Evolutionary conservation across 768 basidiomycete species (phyloP).

Genomic region (Kwoniella pini): DNA sequence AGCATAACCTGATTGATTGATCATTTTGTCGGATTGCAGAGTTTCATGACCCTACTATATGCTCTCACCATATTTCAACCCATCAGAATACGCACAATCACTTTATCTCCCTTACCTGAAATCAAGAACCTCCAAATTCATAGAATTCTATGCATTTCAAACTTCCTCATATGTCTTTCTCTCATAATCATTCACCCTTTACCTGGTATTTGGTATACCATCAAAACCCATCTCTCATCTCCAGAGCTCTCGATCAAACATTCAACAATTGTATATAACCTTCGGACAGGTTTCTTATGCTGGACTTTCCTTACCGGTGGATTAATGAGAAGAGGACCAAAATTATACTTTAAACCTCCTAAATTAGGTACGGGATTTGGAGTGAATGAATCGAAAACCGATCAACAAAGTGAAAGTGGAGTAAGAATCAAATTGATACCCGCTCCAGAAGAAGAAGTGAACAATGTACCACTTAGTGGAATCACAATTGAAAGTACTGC

Average conservation of each 20-base stretch:
- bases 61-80: neutral
- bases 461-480: neutral
- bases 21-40: no score
- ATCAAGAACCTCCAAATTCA: conserved; percentile 23
- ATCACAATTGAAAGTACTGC: conserved; percentile 9
- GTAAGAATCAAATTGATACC: conserved; percentile 14
- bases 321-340: conserved; percentile 43
- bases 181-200: conserved; percentile 21
- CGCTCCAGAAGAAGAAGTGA: conserved; percentile 1
- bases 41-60: neutral
- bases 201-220: conserved; percentile 29
- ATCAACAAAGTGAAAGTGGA: neutral
- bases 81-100: conserved; percentile 7
- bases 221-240: conserved; percentile 19
- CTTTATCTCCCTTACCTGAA: conserved; percentile 1
- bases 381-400: conserved; percentile 20
- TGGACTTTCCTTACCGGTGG: conserved; percentile 26
- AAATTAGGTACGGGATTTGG: conserved; percentile 43
- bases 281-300: conserved; percentile 8
- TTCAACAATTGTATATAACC: neutral
- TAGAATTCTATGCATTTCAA: conserved; percentile 17
- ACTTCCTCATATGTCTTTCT: conserved; percentile 20
- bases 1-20: no score
- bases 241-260: conserved; percentile 10
- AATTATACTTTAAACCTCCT: conserved; percentile 32